Percentiles rank a stretch among this genome's conserved stretches.
Conservation (phyloP, 1,139 yeast species). For the Protomyces inundatus region DNA sequence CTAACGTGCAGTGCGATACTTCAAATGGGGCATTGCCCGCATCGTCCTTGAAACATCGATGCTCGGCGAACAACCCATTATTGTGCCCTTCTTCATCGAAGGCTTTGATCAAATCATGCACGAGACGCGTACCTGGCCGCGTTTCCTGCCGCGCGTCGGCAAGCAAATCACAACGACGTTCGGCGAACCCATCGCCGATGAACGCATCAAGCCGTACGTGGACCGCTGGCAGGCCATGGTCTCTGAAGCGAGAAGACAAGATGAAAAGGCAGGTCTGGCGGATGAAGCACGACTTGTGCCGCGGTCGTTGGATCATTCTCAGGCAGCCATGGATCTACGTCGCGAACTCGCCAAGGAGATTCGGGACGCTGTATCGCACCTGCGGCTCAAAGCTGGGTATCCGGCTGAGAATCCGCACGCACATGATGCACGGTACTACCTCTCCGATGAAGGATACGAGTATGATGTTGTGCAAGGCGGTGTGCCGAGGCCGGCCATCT, state of each 20-base stretch:
- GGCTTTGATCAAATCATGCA: slow-evolving; percentile 89
- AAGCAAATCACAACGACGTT: slow-evolving; percentile 62
- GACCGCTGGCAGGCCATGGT: slow-evolving; percentile 43
- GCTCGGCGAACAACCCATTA: slow-evolving; percentile 53
- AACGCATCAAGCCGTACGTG: slow-evolving; percentile 41
- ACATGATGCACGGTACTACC: slow-evolving; percentile 13
- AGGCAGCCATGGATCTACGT: slow-evolving; percentile 58
- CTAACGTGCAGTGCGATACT: slow-evolving; percentile 67
- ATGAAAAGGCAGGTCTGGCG: slow-evolving; percentile 10
- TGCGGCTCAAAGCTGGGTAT: slow-evolving; percentile 55
- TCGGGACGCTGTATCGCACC: slow-evolving; percentile 56
- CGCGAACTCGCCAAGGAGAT: slow-evolving; percentile 64
- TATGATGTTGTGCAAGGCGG: slow-evolving; percentile 19
- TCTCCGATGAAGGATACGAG: slow-evolving; percentile 19
- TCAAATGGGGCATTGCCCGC: slow-evolving; percentile 92
- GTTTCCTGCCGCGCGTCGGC: slow-evolving; percentile 64
- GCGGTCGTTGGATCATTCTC: slow-evolving; percentile 56
- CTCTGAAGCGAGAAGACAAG: slow-evolving; percentile 56
- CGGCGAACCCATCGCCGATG: slow-evolving; percentile 67
- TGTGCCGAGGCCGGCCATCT: slow-evolving; percentile 21
- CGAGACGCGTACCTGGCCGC: slow-evolving; percentile 50
- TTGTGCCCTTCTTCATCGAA: slow-evolving; percentile 79
- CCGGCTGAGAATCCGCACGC: slow-evolving; percentile 46
- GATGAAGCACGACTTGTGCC: slow-evolving; percentile 36
- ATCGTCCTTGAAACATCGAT: slow-evolving; percentile 56